Percentiles rank a stretch among this genome's conserved stretches.
phyloP scores from a whole-genome alignment of 2,329 filamentous ascomycete genomes.

The Geoglossum cookeanum region DNA sequence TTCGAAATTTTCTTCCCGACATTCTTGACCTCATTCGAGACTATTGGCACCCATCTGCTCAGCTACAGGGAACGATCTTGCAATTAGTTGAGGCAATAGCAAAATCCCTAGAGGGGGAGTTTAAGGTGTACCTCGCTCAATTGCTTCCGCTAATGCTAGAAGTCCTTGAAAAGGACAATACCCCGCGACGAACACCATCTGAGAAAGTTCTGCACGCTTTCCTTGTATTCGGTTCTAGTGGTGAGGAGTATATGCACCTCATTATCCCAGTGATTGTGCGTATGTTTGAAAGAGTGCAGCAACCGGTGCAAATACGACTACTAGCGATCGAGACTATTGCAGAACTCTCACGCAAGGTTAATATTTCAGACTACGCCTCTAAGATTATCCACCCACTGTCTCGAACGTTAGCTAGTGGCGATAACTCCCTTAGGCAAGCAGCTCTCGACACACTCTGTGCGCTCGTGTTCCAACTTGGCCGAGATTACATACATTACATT shows the following conservation, averaged over 20 bases:
- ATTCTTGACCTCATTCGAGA: conserved; percentile 77
- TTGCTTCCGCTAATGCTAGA: conserved; percentile 87
- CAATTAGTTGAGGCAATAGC: conserved; percentile 87
- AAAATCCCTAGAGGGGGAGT: conserved; percentile 85
- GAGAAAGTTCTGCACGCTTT: conserved; percentile 90
- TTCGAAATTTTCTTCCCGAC: conserved; percentile 70
- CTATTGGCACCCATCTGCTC: conserved; percentile 68
- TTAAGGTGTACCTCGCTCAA: conserved; percentile 85
- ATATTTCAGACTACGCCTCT: conserved; percentile 89
- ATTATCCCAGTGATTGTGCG: conserved; percentile 91
- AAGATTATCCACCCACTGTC: conserved; percentile 91
- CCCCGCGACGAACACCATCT: conserved; percentile 57
- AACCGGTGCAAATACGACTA: conserved; percentile 62
- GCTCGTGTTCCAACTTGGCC: conserved; percentile 85
- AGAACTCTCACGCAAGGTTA: conserved; percentile 86
- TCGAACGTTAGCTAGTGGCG: conserved; percentile 55
- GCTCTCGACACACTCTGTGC: conserved; percentile 90
- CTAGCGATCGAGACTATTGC: conserved; percentile 88
- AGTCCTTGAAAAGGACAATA: conserved; percentile 71
- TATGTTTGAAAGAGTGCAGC: conserved; percentile 76
- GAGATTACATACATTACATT: conserved; percentile 88
- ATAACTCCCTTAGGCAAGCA: conserved; percentile 54
- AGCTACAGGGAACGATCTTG: conserved; percentile 78
- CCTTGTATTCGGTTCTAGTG: conserved; percentile 83
- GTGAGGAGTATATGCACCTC: conserved; percentile 97